Conservation (phyloP, 163 green algal species). For the Smithsoniella earleae region DNA sequence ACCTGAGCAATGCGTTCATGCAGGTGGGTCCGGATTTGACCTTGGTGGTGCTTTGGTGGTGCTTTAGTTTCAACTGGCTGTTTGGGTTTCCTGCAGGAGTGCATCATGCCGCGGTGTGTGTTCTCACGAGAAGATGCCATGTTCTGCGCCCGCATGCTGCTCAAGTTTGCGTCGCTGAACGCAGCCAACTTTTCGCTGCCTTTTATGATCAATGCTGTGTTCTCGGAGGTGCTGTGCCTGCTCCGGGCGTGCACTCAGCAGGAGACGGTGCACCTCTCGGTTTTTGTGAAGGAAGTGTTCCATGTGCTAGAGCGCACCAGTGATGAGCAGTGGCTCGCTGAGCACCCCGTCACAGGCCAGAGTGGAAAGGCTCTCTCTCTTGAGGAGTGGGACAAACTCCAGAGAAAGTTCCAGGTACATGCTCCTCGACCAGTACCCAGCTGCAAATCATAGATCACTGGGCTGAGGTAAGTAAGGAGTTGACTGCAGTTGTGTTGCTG, state of each 20-base stretch:
- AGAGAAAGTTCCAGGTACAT: background rate
- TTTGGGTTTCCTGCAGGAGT: no score
- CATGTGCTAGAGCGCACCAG: background rate
- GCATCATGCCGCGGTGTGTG: constrained; percentile 18
- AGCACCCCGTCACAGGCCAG: background rate
- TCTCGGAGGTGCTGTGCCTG: background rate
- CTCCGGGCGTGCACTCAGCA: constrained; percentile 11
- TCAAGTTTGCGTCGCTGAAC: background rate
- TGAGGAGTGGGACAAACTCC: background rate
- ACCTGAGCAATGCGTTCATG: constrained; percentile 28
- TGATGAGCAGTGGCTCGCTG: background rate
- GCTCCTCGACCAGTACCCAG: no score
- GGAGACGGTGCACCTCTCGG: background rate
- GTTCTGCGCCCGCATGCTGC: constrained; percentile 22
- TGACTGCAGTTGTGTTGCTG: background rate
- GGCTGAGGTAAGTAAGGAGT: no score
- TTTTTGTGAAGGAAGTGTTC: constrained; percentile 19
- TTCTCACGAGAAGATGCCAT: constrained; percentile 21
- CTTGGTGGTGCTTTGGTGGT: no score
- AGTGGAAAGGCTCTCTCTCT: background rate
- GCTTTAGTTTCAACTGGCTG: no score
- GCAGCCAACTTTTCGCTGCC: constrained; percentile 11
- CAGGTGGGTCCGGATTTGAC: no score
- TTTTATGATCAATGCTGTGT: constrained; percentile 3
- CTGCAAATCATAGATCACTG: no score